Evolutionary conservation across 768 basidiomycete species (phyloP).

Genomic region (Leucocoprinus birnbaumii): DNA sequence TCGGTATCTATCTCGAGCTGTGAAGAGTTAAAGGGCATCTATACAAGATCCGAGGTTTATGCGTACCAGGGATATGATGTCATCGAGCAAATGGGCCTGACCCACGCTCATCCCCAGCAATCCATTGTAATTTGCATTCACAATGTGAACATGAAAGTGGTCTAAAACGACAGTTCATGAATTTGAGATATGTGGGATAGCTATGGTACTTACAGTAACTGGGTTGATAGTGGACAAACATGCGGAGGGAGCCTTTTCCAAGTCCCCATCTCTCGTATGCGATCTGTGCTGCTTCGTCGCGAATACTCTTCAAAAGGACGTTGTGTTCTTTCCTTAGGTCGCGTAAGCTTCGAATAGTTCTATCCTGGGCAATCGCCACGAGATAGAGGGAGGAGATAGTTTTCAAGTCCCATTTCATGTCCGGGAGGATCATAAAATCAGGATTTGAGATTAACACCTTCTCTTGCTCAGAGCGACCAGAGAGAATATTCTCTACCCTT

Average conservation of each 20-base stretch:
- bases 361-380: constrained; percentile 67
- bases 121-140: constrained; percentile 65
- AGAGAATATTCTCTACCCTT: constrained; percentile 87
- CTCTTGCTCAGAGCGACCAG: constrained; percentile 70
- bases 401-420: constrained; percentile 94
- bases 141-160: constrained; percentile 93
- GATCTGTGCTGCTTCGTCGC: constrained; percentile 45
- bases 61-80: constrained; percentile 81
- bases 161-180: constrained; percentile 40
- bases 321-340: constrained; percentile 71
- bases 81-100: constrained; percentile 91
- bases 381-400: constrained; percentile 82
- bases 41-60: not conserved
- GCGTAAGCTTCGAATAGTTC: constrained; percentile 65
- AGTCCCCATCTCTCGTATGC: constrained; percentile 69
- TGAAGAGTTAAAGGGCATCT: not conserved
- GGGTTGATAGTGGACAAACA: constrained; percentile 95
- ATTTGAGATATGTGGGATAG: not conserved
- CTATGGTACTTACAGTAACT: constrained; percentile 72
- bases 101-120: constrained; percentile 77
- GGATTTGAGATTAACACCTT: constrained; percentile 65
- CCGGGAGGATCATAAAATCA: constrained; percentile 81
- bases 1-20: constrained; percentile 60
- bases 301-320: constrained; percentile 63
- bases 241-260: constrained; percentile 54